Percentiles rank a stretch among this genome's conserved stretches.
Evolutionary conservation across 768 basidiomycete species (phyloP).

Genomic region (Tulasnella sp.): DNA sequence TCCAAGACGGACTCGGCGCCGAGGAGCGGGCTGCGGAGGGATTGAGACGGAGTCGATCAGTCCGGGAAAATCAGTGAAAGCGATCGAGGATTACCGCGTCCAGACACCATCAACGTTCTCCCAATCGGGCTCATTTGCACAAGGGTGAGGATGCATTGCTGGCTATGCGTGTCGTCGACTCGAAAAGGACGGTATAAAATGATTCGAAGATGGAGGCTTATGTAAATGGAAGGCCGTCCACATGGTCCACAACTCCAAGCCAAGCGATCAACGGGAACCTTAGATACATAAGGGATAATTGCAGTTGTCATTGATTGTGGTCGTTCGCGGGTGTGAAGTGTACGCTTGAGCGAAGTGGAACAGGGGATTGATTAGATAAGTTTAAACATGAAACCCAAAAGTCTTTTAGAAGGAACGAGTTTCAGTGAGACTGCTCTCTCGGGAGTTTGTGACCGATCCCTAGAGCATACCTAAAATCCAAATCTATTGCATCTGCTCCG

Average conservation of each 20-base stretch:
- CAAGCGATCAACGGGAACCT: too few species aligned
- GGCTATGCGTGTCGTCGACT: not conserved
- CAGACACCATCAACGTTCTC: not conserved
- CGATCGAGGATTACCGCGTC: not conserved
- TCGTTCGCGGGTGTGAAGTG: too few species aligned
- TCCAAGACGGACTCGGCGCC: constrained; percentile 1
- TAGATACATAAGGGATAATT: too few species aligned
- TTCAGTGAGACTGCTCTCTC: not conserved
- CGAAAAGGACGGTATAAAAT: not conserved
- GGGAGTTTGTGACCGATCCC: not conserved
- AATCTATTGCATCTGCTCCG: not conserved
- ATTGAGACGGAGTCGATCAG: not conserved
- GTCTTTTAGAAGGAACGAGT: not conserved
- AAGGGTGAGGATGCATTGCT: not conserved
- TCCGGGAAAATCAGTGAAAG: not conserved
- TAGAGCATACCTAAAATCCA: not conserved
- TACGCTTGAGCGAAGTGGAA: too few species aligned
- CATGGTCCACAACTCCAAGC: not conserved
- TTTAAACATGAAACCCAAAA: too few species aligned
- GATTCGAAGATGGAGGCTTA: not conserved
- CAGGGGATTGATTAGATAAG: too few species aligned
- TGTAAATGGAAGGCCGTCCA: not conserved
- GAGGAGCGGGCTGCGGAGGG: not conserved
- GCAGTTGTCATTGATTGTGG: too few species aligned
- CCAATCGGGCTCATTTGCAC: constrained; percentile 2